These are phyloP conservation scores for Gossypium laxum DNA, from an alignment of 441 rosid genomes.

Conservation along the genomic window DNA sequence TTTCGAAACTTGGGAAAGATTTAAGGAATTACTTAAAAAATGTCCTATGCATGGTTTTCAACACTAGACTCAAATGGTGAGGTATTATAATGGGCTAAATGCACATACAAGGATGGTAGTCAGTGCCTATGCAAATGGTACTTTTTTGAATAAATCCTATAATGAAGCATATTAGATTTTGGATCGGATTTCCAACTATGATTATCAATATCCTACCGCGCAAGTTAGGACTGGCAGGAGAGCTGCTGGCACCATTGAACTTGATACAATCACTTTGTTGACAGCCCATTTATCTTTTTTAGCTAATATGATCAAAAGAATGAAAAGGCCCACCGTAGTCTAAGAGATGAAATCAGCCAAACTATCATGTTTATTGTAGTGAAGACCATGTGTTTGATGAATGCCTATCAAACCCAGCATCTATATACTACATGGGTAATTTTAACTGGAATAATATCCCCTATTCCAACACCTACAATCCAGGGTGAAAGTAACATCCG, in stretches of 20 bases:
- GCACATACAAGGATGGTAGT: neutral
- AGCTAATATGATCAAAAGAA: neutral
- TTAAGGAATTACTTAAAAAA: no score
- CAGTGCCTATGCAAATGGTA: neutral
- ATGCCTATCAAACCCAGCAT: no score
- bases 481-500: neutral
- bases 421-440: no score
- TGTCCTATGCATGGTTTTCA: neutral
- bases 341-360: neutral
- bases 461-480: neutral
- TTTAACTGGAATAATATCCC: neutral
- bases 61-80: neutral
- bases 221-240: neutral
- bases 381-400: neutral
- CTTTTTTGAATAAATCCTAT: neutral
- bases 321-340: neutral
- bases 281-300: neutral
- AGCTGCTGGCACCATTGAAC: neutral
- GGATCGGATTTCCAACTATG: neutral
- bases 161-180: neutral
- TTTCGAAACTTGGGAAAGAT: neutral
- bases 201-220: neutral
- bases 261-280: neutral
- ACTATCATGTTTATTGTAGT: neutral
- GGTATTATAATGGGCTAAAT: no score